phyloP scores from a whole-genome alignment of 495 filamentous ascomycete genomes.

The Penicillium psychrofluorescens region DNA sequence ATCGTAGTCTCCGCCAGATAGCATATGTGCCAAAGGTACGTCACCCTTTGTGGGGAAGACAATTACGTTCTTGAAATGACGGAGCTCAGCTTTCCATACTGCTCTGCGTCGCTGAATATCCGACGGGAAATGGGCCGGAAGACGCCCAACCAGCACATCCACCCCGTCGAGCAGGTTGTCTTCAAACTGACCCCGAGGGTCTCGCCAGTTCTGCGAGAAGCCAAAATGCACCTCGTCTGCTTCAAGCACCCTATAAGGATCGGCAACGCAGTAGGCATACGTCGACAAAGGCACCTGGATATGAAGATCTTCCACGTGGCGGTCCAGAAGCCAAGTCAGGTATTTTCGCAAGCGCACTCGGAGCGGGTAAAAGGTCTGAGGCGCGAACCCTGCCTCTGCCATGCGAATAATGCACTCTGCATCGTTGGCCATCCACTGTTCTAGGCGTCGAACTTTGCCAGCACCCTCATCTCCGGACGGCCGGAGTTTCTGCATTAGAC shows the following conservation, averaged over 20 bases:
- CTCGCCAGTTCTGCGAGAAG: slow-evolving; percentile 58
- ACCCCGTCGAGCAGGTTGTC: slow-evolving; percentile 56
- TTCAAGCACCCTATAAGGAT: slow-evolving; percentile 63
- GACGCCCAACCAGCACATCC: slow-evolving; percentile 81
- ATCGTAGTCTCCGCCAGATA: slow-evolving; percentile 94
- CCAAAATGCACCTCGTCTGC: slow-evolving; percentile 72
- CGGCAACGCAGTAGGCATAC: slow-evolving; percentile 72
- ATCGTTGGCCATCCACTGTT: slow-evolving; percentile 28
- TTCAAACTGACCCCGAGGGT: slow-evolving; percentile 51
- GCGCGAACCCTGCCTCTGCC: slow-evolving; percentile 55
- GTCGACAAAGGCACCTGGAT: slow-evolving; percentile 70
- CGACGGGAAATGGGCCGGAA: slow-evolving; percentile 70
- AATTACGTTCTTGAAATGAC: slow-evolving; percentile 76
- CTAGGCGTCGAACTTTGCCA: slow-evolving; percentile 19
- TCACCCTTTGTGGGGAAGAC: slow-evolving; percentile 71
- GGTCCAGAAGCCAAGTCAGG: slow-evolving; percentile 46
- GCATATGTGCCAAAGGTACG: slow-evolving; percentile 65
- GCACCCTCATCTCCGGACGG: slow-evolving; percentile 17
- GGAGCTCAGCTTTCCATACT: slow-evolving; percentile 59
- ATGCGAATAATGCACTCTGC: slow-evolving; percentile 32
- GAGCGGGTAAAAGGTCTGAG: slow-evolving; percentile 51
- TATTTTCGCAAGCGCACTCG: slow-evolving; percentile 47
- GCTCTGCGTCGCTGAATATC: slow-evolving; percentile 72
- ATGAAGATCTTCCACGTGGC: slow-evolving; percentile 55
- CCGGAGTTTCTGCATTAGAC: slow-evolving; percentile 30